A percentile compares a stretch with the other conserved stretches of the same genome.
phyloP scores from a whole-genome alignment of 2,329 filamentous ascomycete genomes.

The Clarireedia sp. region DNA sequence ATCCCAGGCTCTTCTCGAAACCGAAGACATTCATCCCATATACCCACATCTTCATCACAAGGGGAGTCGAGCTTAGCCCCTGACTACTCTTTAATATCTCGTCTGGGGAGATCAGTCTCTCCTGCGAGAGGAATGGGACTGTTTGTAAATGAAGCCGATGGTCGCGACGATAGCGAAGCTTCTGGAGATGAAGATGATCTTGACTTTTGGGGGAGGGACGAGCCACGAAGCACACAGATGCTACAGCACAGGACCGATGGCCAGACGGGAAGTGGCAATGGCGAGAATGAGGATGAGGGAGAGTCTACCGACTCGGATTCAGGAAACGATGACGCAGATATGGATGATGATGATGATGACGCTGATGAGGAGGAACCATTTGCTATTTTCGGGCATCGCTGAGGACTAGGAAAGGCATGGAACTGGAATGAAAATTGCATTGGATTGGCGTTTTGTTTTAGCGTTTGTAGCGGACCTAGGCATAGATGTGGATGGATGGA shows the following conservation, averaged over 20 bases:
- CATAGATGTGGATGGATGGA: background rate
- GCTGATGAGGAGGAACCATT: constrained; percentile 39
- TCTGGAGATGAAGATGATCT: constrained; percentile 41
- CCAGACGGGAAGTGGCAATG: constrained; percentile 26
- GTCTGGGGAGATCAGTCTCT: constrained; percentile 29
- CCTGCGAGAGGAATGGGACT: constrained; percentile 28
- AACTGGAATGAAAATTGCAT: background rate
- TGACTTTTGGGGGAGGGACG: constrained; percentile 41
- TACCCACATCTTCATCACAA: constrained; percentile 12
- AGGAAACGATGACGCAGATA: constrained; percentile 24
- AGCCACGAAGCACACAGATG: constrained; percentile 29
- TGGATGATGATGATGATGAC: constrained; percentile 33
- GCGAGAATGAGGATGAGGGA: constrained; percentile 32
- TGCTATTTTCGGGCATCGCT: constrained; percentile 45
- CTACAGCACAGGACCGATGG: constrained; percentile 23
- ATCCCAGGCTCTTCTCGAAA: constrained; percentile 13
- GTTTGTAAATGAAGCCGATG: constrained; percentile 20
- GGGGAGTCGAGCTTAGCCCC: constrained; percentile 17
- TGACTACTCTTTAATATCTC: constrained; percentile 20
- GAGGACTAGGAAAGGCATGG: constrained; percentile 8
- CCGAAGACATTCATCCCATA: constrained; percentile 28
- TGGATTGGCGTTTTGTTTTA: constrained; percentile 2
- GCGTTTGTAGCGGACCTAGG: background rate
- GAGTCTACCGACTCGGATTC: constrained; percentile 16
- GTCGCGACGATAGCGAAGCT: constrained; percentile 40